These are phyloP conservation scores for Pythium aquatile DNA, from an alignment of 352 stramenopile genomes.

Conservation along the genomic window DNA sequence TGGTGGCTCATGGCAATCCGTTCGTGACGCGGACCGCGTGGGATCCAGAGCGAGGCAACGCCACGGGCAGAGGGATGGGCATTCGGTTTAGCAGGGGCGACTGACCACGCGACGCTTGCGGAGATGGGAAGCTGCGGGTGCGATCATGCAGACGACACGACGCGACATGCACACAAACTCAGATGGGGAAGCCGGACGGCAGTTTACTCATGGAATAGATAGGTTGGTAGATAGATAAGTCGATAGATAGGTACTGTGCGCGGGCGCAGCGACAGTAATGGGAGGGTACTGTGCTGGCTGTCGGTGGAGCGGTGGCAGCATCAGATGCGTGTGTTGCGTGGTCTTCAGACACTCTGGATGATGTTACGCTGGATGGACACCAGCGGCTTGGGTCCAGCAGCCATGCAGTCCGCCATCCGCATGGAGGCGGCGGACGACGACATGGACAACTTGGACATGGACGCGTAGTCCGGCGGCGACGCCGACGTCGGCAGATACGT, in stretches of 20 bases:
- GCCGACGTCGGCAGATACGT: conserved; percentile 7
- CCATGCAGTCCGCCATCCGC: conserved; percentile 4
- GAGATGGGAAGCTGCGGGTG: conserved; percentile 2
- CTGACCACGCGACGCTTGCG: conserved; percentile 1
- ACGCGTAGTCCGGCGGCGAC: conserved; percentile 4
- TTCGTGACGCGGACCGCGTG: too few relatives aligned
- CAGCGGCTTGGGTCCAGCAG: conserved; percentile 2
- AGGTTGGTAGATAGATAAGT: conserved; percentile 14
- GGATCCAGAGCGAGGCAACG: neutral
- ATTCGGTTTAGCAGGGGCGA: neutral
- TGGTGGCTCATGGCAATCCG: conserved; percentile 28
- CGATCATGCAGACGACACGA: conserved; percentile 3
- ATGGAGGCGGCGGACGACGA: conserved; percentile 7
- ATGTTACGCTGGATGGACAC: conserved; percentile 20
- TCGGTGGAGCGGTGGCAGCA: neutral
- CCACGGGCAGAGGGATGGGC: neutral
- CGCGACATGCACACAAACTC: neutral
- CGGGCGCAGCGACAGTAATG: conserved; percentile 12
- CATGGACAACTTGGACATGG: conserved; percentile 16
- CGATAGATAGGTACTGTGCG: conserved; percentile 6
- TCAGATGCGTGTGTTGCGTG: neutral
- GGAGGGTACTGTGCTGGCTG: conserved; percentile 9
- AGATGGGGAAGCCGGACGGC: neutral
- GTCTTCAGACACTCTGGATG: conserved; percentile 23
- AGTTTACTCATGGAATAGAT: conserved; percentile 11